Base-by-base conservation (phyloP, 1,139 yeast genomes). In the Taiozyma sp. region DNA sequence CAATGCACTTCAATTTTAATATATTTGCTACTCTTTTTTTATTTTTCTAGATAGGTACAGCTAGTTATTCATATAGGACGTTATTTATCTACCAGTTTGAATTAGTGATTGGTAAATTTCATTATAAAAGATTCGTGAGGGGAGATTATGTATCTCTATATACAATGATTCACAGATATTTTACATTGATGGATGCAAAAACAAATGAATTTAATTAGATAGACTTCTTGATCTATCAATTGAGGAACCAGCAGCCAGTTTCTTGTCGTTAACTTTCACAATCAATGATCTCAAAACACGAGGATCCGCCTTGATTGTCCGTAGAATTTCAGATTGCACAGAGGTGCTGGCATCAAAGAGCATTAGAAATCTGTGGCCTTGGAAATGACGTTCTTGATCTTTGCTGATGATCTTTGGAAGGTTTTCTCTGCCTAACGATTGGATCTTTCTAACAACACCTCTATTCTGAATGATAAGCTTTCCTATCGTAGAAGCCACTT, bases 351-450 rank as follows among this genome's bases (percentile, higher is more conserved):
- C 78, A 65, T 93, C 98, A 66, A 93, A 93, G 26, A 88, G 76
- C 82, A 93, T 81, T 56, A 88, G 70, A 62, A 91, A 91, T 62
- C 89, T 93, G 54, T 85, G 85, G 2, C 97, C 98, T 66, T 88
- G 91, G 66, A 88, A 88, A 67, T 91, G 96, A 57, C 83, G 78
- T 66, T 90, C 96, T 66, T 91, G 95, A 64, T 89, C 90, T 66
- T 88, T 88, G 61, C 84, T 81, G 69, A 88, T 78, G 57, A 91
- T 80, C 60, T 82, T 84, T 19, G 98, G 97, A 52, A 93, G 77
- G 41, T 83, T 83, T 55, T 80, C 79, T 47, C 84, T 79, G 1
- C 97, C 97, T 69, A 90, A 71, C 57, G 91, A 85, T 49, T 87
- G 80, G 49, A 91, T 80, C 56, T 82, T 84, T 66, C 98, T 80